Conservation (phyloP, 768 basidiomycete species). For the Coprinellus aureogranulatus region DNA sequence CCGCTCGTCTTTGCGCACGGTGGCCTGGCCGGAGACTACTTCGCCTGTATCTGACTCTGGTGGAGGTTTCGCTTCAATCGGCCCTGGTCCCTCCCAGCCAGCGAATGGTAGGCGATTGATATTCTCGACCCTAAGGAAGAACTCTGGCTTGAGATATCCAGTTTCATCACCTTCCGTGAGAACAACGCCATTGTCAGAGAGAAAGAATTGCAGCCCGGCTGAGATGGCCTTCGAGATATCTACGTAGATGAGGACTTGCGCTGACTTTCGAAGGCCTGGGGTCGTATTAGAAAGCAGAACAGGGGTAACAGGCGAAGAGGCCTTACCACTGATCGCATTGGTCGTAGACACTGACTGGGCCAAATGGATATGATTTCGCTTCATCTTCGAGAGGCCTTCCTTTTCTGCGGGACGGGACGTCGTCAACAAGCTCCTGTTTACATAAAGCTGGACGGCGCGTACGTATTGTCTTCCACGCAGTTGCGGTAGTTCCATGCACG, state of each 20-base stretch:
- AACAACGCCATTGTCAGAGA: slow-evolving; percentile 86
- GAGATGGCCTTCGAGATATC: slow-evolving; percentile 49
- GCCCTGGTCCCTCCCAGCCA: slow-evolving; percentile 32
- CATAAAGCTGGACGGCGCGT: slow-evolving; percentile 31
- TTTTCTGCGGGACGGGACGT: slow-evolving; percentile 38
- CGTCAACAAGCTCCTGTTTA: slow-evolving; percentile 19
- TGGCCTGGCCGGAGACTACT: too few species aligned
- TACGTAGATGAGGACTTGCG: slow-evolving; percentile 47
- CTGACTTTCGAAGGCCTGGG: slow-evolving; percentile 77
- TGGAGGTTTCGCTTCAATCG: too few species aligned
- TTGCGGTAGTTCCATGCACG: slow-evolving; percentile 74
- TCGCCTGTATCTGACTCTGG: too few species aligned
- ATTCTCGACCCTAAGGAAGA: slow-evolving; percentile 70
- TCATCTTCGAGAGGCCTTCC: slow-evolving; percentile 80
- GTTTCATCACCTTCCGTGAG: slow-evolving; percentile 73
- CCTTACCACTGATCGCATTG: slow-evolving; percentile 73
- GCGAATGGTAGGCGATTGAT: slow-evolving; percentile 30
- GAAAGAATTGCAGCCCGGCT: slow-evolving; percentile 68
- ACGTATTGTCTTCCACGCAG: slow-evolving; percentile 76
- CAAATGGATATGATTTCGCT: slow-evolving; percentile 88
- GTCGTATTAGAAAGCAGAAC: neutral
- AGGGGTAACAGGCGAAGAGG: neutral
- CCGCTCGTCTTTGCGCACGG: slow-evolving; percentile 2
- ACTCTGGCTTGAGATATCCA: slow-evolving; percentile 60
- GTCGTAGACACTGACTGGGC: slow-evolving; percentile 72